Evolutionary conservation across 306 rosid species (phyloP).

Genomic region (Sindora glabra): DNA sequence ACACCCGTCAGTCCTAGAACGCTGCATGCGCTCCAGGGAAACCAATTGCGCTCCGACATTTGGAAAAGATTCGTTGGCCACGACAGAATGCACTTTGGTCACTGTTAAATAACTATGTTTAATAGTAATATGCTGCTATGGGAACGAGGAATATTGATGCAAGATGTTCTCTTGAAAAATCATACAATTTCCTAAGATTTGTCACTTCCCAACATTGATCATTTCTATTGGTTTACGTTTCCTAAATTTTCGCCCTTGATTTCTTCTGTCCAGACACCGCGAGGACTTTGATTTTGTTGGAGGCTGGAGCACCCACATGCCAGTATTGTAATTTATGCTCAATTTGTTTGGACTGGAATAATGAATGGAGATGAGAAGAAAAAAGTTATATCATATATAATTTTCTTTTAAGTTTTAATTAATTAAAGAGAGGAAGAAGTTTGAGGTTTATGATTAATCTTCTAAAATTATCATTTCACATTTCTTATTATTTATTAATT

Average conservation of each 20-base stretch:
- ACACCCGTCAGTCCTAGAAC: background rate
- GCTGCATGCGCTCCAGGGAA: background rate
- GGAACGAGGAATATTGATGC: background rate
- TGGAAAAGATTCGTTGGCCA: background rate
- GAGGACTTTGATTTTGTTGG: background rate
- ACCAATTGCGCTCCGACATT: background rate
- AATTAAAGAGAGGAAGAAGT: too few relatives aligned
- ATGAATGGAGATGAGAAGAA: too few relatives aligned
- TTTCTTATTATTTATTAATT: too few relatives aligned
- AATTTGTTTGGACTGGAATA: too few relatives aligned
- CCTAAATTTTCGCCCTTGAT: background rate
- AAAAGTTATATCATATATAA: too few relatives aligned
- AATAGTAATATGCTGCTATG: background rate
- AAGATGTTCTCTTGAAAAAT: too few relatives aligned
- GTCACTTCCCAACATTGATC: background rate
- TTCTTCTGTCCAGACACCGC: background rate
- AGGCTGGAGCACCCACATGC: background rate
- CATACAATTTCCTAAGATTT: background rate
- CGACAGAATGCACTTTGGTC: background rate
- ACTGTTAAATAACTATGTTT: background rate
- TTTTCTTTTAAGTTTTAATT: too few relatives aligned
- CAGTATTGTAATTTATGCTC: too few relatives aligned
- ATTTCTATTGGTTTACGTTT: background rate
- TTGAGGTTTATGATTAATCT: too few relatives aligned
- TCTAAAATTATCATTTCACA: too few relatives aligned